phyloP scores from a whole-genome alignment of 2,329 filamentous ascomycete genomes.

The Trichophyton benhamiae region DNA sequence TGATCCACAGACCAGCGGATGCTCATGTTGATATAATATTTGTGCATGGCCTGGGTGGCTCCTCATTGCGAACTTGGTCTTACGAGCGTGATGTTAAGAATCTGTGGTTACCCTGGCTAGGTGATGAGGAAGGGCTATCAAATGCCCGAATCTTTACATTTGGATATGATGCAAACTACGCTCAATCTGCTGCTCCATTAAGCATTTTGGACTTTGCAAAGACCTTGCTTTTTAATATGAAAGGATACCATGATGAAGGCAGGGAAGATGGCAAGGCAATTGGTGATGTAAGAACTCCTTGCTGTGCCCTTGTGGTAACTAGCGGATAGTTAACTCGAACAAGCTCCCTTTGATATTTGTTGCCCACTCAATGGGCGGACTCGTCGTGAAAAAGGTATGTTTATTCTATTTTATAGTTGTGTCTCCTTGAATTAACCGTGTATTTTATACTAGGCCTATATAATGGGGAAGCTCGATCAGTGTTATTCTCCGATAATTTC shows the following conservation, averaged over 20 bases:
- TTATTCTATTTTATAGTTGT: not conserved
- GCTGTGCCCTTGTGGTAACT: too few relatives aligned
- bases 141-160: slow-evolving; percentile 26
- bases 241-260: not conserved
- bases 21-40: slow-evolving; percentile 24
- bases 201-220: slow-evolving; percentile 25
- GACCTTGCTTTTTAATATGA: slow-evolving; percentile 21
- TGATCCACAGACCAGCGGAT: too few relatives aligned
- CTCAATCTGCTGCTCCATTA: slow-evolving; percentile 7
- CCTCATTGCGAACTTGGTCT: slow-evolving; percentile 28
- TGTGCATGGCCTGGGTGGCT: slow-evolving; percentile 32
- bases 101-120: not conserved
- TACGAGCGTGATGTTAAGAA: slow-evolving; percentile 16
- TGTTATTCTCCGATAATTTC: too few relatives aligned
- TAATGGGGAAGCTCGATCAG: slow-evolving; percentile 9
- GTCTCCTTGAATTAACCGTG: not conserved
- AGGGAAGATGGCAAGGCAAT: not conserved
- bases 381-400: slow-evolving; percentile 22
- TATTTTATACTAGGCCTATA: not conserved
- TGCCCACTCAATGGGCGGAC: slow-evolving; percentile 16
- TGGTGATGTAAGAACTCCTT: too few relatives aligned
- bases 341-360: slow-evolving; percentile 9
- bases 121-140: slow-evolving; percentile 18
- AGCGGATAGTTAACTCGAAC: too few relatives aligned
- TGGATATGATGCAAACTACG: slow-evolving; percentile 26